Conservation (phyloP, 2,329 filamentous ascomycete genomes). For the Elsinoe perseae region DNA sequence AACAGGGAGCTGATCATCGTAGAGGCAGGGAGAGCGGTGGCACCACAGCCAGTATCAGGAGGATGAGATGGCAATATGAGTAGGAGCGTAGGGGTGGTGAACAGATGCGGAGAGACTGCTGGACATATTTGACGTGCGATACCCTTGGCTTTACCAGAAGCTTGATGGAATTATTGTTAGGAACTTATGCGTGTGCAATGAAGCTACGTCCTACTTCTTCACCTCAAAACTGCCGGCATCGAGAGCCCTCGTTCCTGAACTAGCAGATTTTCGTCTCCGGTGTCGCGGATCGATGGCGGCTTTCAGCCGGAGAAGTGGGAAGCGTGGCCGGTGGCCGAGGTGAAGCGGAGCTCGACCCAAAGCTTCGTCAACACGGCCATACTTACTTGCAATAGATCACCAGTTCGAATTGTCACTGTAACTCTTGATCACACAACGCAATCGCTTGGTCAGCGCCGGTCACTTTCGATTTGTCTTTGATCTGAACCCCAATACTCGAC, state of each 20-base stretch:
- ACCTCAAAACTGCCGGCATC: neutral
- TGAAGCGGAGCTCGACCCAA: neutral
- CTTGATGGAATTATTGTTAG: neutral
- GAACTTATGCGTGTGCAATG: neutral
- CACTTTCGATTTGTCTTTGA: neutral
- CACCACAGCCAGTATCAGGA: constrained; percentile 15
- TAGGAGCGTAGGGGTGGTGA: too few species aligned
- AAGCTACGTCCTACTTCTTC: neutral
- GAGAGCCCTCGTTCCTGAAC: neutral
- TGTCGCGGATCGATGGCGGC: neutral
- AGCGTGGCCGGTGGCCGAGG: constrained; percentile 2
- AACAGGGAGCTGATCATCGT: constrained; percentile 56
- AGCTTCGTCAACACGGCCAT: neutral
- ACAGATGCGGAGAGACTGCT: neutral
- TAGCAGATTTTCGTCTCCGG: neutral
- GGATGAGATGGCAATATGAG: neutral
- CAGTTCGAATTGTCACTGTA: neutral
- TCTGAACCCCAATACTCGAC: neutral
- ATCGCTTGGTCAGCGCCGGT: neutral
- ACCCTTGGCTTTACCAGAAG: constrained; percentile 1
- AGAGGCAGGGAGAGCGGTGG: constrained; percentile 48
- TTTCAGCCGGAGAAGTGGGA: neutral
- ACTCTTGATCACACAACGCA: neutral
- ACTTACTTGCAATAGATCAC: neutral
- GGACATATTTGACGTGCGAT: constrained; percentile 8